Conservation (phyloP, 2,329 filamentous ascomycete species). For the Didymellaceae sp. region DNA sequence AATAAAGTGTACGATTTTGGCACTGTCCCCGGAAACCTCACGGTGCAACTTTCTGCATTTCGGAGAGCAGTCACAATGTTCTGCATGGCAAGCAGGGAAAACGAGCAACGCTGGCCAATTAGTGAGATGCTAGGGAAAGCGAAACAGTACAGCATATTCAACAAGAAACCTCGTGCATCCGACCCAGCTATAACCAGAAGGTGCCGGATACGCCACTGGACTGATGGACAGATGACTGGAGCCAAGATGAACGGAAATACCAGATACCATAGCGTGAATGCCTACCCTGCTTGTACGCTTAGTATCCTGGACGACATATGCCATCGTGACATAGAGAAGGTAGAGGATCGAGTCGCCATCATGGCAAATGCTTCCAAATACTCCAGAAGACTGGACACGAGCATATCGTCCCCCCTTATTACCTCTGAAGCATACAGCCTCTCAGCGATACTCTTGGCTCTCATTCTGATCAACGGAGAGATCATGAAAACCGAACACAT, state of each 20-base stretch:
- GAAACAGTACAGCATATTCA: conserved; percentile 32
- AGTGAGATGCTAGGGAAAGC: conserved; percentile 22
- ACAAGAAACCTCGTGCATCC: conserved; percentile 5
- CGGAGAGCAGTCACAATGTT: conserved; percentile 26
- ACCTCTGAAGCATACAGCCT: conserved; percentile 17
- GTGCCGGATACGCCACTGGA: background rate
- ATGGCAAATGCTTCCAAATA: conserved; percentile 25
- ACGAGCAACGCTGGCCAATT: conserved; percentile 3
- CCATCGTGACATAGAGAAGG: conserved; percentile 17
- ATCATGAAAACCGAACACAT: background rate
- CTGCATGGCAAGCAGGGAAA: conserved; percentile 17
- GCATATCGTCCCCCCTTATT: background rate
- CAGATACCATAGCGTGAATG: background rate
- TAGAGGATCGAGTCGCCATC: conserved; percentile 25
- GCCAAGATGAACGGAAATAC: background rate
- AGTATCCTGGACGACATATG: conserved; percentile 26
- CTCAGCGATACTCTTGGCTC: conserved; percentile 20
- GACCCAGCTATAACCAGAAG: background rate
- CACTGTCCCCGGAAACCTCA: conserved; percentile 19
- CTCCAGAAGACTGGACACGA: conserved; percentile 19
- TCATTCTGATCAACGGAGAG: conserved; percentile 28
- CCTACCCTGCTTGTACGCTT: conserved; percentile 20
- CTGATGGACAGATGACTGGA: background rate
- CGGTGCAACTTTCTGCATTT: conserved; percentile 18
- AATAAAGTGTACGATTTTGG: conserved; percentile 5